Evolutionary conservation across 2,329 filamentous ascomycete species (phyloP).

Genomic region (Raffaelea albimanens): DNA sequence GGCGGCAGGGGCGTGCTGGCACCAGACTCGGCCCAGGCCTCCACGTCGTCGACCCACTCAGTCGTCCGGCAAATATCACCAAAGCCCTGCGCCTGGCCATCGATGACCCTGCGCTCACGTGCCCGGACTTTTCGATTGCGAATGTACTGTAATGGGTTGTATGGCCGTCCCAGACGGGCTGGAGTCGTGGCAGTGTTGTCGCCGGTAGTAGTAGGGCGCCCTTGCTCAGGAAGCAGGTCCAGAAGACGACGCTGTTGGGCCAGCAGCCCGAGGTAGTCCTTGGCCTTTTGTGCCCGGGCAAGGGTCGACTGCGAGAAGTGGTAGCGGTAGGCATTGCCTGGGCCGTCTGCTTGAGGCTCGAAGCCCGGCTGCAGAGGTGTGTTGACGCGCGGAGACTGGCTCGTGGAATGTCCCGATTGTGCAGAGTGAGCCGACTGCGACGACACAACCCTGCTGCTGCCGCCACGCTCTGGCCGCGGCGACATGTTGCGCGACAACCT

Average conservation of each 20-base stretch:
- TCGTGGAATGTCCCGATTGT: background rate
- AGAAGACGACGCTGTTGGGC: slow-evolving; percentile 75
- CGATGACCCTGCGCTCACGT: slow-evolving; percentile 64
- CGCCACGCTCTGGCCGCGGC: slow-evolving; percentile 38
- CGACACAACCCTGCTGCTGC: slow-evolving; percentile 20
- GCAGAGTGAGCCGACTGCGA: background rate
- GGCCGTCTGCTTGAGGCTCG: no score
- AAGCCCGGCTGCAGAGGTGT: background rate
- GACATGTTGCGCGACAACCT: slow-evolving; percentile 52
- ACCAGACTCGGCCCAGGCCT: slow-evolving; percentile 32
- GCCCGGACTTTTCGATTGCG: slow-evolving; percentile 81
- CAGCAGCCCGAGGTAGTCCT: slow-evolving; percentile 75
- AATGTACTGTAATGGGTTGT: slow-evolving; percentile 89
- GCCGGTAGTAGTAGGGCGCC: no score
- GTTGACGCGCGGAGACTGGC: slow-evolving; percentile 22
- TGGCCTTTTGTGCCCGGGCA: slow-evolving; percentile 74
- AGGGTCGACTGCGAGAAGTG: slow-evolving; percentile 73
- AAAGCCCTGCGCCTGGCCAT: slow-evolving; percentile 70
- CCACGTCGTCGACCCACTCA: slow-evolving; percentile 67
- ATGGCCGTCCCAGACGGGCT: slow-evolving; percentile 53
- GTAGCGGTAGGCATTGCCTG: slow-evolving; percentile 40
- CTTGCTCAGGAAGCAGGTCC: slow-evolving; percentile 65
- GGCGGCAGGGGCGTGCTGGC: slow-evolving; percentile 28
- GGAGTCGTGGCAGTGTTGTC: slow-evolving; percentile 14
- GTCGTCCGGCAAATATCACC: slow-evolving; percentile 61